These are phyloP conservation scores for Lindgomyces ingoldianus DNA, from an alignment of 495 filamentous ascomycete species.

Conservation along the genomic window DNA sequence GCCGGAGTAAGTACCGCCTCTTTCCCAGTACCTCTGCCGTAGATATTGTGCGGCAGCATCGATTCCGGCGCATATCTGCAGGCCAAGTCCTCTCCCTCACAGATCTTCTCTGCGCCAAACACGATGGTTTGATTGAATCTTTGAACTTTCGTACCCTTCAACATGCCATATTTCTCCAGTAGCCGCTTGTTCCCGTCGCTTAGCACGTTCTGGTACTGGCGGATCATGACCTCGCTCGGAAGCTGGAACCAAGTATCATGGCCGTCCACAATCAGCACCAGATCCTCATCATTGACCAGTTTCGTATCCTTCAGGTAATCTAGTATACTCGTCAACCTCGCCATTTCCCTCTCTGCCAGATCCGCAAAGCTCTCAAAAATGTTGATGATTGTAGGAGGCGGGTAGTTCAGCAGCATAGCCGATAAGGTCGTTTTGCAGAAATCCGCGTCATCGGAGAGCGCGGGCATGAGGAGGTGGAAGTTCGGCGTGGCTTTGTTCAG, in stretches of 20 bases:
- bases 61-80: constrained; percentile 59
- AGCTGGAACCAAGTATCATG: constrained; percentile 64
- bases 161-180: constrained; percentile 48
- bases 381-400: constrained; percentile 59
- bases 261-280: constrained; percentile 62
- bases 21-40: constrained; percentile 58
- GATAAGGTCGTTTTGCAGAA: constrained; percentile 64
- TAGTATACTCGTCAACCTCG: constrained; percentile 52
- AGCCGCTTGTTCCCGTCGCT: constrained; percentile 54
- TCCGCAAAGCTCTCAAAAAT: constrained; percentile 49
- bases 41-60: constrained; percentile 57
- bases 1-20: constrained; percentile 49
- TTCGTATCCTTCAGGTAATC: constrained; percentile 55
- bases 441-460: constrained; percentile 51
- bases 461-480: constrained; percentile 65
- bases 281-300: constrained; percentile 57
- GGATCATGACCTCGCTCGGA: constrained; percentile 58
- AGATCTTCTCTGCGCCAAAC: constrained; percentile 63
- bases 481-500: constrained; percentile 53
- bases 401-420: constrained; percentile 62
- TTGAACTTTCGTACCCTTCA: constrained; percentile 35
- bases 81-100: constrained; percentile 52
- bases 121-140: constrained; percentile 59
- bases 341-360: constrained; percentile 19
- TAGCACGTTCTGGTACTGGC: constrained; percentile 56